Evolutionary conservation across 805 yeast genomes (phyloP).

Genomic region (Zygoascus flipseniorum): DNA sequence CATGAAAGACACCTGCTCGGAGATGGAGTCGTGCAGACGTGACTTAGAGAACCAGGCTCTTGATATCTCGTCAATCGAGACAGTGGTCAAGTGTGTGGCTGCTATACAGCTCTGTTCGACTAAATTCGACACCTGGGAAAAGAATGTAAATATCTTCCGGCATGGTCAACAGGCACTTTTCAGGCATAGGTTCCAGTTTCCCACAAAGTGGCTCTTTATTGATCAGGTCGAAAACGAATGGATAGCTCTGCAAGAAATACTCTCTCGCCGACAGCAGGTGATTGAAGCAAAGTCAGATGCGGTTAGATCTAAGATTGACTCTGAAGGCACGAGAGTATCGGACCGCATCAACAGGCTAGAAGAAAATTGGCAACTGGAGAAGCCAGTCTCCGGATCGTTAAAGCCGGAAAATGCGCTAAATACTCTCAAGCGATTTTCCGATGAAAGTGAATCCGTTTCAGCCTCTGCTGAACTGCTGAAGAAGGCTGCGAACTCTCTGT

Average conservation of each 20-base stretch:
- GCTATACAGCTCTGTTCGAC: constrained; percentile 29
- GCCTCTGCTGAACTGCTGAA: constrained; percentile 18
- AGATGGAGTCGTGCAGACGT: constrained; percentile 29
- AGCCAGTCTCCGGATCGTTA: constrained; percentile 24
- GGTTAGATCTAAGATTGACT: constrained; percentile 34
- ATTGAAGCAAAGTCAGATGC: constrained; percentile 38
- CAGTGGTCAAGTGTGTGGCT: constrained; percentile 33
- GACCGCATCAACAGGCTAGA: constrained; percentile 27
- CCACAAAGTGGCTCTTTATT: constrained; percentile 46
- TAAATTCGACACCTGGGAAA: constrained; percentile 20
- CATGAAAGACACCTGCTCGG: constrained; percentile 27
- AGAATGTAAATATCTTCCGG: constrained; percentile 18
- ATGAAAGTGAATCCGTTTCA: constrained; percentile 10
- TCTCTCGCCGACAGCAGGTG: constrained; percentile 28
- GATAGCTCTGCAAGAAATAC: constrained; percentile 33
- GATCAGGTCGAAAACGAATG: constrained; percentile 55
- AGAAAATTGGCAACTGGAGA: constrained; percentile 39
- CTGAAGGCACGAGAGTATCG: constrained; percentile 33
- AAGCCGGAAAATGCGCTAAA: constrained; percentile 20
- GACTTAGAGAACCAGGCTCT: constrained; percentile 31
- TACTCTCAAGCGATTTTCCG: constrained; percentile 23
- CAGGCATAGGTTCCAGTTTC: constrained; percentile 40
- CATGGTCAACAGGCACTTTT: constrained; percentile 36
- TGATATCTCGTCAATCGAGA: constrained; percentile 33
- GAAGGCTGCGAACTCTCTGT: constrained; percentile 31